phyloP scores from a whole-genome alignment of 768 basidiomycete species.

The Phylloporus sp. region DNA sequence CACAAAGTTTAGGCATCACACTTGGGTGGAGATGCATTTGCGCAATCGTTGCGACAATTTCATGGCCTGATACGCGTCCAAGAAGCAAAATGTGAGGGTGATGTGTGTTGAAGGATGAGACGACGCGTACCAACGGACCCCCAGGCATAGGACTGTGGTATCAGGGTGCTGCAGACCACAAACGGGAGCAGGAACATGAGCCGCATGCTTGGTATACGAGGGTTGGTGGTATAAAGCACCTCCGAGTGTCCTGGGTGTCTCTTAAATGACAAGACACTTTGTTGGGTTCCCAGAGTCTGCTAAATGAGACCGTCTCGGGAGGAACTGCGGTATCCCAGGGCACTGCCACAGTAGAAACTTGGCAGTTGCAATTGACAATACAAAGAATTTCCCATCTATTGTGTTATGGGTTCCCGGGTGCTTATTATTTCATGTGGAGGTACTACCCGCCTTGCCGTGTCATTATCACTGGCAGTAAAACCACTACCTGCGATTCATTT shows the following conservation, averaged over 20 bases:
- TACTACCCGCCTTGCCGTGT: no score
- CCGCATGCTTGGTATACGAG: slow-evolving; percentile 22
- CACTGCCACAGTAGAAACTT: slow-evolving; percentile 10
- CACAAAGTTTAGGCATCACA: slow-evolving; percentile 62
- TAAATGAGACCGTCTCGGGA: slow-evolving; percentile 4
- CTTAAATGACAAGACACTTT: slow-evolving; percentile 4
- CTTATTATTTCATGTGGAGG: no score
- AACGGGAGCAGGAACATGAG: slow-evolving; percentile 10
- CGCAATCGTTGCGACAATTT: slow-evolving; percentile 91
- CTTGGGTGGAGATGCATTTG: slow-evolving; percentile 83
- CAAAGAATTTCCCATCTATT: no score
- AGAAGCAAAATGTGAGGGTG: neutral
- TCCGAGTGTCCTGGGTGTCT: neutral
- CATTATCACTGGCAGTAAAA: no score
- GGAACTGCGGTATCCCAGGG: neutral
- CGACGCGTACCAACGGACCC: slow-evolving; percentile 35
- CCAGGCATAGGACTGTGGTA: slow-evolving; percentile 36
- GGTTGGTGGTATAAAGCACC: slow-evolving; percentile 2
- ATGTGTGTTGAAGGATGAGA: neutral
- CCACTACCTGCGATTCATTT: no score
- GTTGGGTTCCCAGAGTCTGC: slow-evolving; percentile 6
- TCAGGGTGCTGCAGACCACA: slow-evolving; percentile 13
- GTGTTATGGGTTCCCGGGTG: no score
- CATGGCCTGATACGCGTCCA: slow-evolving; percentile 57
- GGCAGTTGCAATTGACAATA: neutral